Conservation (phyloP, 2,329 filamentous ascomycete species). For the Fusarium bactridioides region DNA sequence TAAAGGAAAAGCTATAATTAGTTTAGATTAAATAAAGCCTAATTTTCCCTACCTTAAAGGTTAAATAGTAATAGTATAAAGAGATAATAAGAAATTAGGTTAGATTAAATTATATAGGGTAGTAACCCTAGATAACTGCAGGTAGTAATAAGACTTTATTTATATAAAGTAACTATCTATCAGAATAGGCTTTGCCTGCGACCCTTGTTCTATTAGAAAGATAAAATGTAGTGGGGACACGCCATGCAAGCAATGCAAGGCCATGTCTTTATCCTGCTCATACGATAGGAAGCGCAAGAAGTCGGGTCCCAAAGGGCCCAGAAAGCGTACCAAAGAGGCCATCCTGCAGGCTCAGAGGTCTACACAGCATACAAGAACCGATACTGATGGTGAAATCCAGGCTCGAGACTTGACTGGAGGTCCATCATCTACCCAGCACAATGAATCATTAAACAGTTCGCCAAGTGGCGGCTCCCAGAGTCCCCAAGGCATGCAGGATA, state of each 20-base stretch:
- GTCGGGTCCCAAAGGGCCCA: constrained; percentile 13
- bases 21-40: no score
- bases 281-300: constrained; percentile 22
- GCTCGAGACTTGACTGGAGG: neutral
- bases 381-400: neutral
- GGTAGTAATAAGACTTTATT: no score
- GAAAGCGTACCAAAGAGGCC: constrained; percentile 20
- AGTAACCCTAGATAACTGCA: no score
- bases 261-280: constrained; percentile 4
- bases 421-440: neutral
- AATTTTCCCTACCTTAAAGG: no score
- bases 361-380: neutral
- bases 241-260: neutral
- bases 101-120: no score
- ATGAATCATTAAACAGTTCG: neutral
- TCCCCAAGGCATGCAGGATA: neutral
- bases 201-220: constrained; percentile 13
- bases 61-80: no score
- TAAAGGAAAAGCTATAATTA: no score
- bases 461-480: neutral
- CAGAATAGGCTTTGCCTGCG: constrained; percentile 12
- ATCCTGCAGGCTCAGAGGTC: constrained; percentile 8
- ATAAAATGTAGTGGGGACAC: constrained; percentile 2
- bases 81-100: no score
- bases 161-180: no score